phyloP scores from a whole-genome alignment of 768 basidiomycete species.

The Serendipita sp. region DNA sequence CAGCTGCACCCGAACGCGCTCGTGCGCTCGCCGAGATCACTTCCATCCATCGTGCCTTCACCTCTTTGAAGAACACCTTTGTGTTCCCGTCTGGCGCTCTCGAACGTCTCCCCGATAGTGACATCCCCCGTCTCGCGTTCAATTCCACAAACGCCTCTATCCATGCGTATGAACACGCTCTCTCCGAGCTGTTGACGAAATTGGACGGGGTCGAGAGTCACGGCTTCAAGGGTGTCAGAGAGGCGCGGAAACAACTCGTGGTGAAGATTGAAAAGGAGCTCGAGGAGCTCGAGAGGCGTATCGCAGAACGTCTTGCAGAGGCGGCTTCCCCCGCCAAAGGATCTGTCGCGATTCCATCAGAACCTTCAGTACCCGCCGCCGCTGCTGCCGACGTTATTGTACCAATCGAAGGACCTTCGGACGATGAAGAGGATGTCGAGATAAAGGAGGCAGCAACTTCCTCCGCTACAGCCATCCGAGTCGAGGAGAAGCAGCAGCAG shows the following conservation, averaged over 20 bases:
- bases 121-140: constrained; percentile 31
- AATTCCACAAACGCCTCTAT: constrained; percentile 43
- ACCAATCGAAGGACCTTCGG: too few relatives aligned
- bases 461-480: too few relatives aligned
- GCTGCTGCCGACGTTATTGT: too few relatives aligned
- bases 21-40: not conserved
- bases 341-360: too few relatives aligned
- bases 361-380: too few relatives aligned
- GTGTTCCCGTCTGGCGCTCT: not conserved
- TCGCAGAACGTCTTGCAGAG: constrained; percentile 9
- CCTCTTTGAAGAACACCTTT: not conserved
- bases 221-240: constrained; percentile 39
- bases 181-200: constrained; percentile 45
- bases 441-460: too few relatives aligned
- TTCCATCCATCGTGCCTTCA: not conserved
- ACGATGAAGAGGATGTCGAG: too few relatives aligned
- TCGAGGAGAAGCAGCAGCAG: too few relatives aligned
- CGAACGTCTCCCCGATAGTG: not conserved
- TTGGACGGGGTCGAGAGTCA: constrained; percentile 56
- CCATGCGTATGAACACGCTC: constrained; percentile 44
- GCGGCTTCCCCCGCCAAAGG: too few relatives aligned
- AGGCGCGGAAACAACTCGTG: constrained; percentile 36
- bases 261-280: constrained; percentile 46
- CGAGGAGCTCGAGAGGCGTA: constrained; percentile 29
- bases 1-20: not conserved